phyloP scores from a whole-genome alignment of 441 rosid genomes.

The Adansonia grandidieri region DNA sequence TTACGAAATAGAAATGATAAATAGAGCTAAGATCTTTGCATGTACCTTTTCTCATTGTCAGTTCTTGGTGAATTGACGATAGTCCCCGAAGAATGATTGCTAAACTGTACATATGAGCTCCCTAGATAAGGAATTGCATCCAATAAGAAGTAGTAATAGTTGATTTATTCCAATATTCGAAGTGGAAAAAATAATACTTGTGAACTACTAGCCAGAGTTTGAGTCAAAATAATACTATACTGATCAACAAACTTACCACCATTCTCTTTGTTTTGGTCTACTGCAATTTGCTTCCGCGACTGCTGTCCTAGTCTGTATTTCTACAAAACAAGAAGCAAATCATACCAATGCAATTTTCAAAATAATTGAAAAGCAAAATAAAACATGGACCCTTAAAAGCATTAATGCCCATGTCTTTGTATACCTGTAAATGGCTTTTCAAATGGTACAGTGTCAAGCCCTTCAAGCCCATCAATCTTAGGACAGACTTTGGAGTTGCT shows the following conservation, averaged over 20 bases:
- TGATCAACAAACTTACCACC: conserved; percentile 40
- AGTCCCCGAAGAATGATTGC: conserved; percentile 42
- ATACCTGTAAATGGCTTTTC: conserved; percentile 95
- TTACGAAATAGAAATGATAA: neutral
- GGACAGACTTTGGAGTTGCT: conserved; percentile 90
- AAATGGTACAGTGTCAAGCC: conserved; percentile 92
- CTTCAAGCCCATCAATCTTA: conserved; percentile 85
- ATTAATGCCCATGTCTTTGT: neutral
- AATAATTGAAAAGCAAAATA: neutral
- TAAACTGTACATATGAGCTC: conserved; percentile 56
- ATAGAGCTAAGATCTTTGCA: neutral
- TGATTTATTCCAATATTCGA: neutral
- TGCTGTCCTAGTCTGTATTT: conserved; percentile 88
- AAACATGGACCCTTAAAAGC: neutral
- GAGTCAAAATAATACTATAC: neutral
- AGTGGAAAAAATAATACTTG: neutral
- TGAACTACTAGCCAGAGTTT: neutral
- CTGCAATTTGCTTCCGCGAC: conserved; percentile 43
- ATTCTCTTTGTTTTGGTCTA: conserved; percentile 48
- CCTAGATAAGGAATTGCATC: conserved; percentile 37
- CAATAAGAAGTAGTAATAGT: neutral
- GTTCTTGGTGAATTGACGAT: conserved; percentile 40
- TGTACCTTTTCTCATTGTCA: conserved; percentile 51
- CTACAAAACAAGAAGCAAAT: conserved; percentile 41
- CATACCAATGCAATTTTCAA: neutral